These are phyloP conservation scores for Alternaria burnsii DNA, from an alignment of 2,329 filamentous ascomycete species.

Conservation along the genomic window DNA sequence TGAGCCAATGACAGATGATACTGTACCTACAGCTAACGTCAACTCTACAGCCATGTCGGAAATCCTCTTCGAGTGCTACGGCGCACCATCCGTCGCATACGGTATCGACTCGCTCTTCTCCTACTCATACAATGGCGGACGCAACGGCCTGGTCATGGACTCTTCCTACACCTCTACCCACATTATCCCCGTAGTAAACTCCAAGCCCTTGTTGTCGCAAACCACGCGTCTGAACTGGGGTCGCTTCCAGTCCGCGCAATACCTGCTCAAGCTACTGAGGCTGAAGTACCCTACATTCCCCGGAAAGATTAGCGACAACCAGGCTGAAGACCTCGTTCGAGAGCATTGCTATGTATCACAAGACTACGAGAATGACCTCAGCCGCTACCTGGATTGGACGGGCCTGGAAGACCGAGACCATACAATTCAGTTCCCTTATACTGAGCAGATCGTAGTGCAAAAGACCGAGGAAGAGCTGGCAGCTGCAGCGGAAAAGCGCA, in stretches of 20 bases:
- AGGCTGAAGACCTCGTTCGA: conserved; percentile 85
- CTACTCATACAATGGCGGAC: conserved; percentile 89
- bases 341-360: conserved; percentile 90
- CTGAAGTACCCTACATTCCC: conserved; percentile 93
- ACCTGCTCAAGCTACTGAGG: conserved; percentile 85
- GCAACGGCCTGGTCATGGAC: conserved; percentile 86
- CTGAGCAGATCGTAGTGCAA: conserved; percentile 86
- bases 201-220: conserved; percentile 83
- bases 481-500: conserved; percentile 88
- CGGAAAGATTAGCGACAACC: conserved; percentile 82
- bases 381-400: conserved; percentile 84
- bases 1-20: conserved; percentile 20
- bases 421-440: conserved; percentile 91
- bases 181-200: conserved; percentile 89
- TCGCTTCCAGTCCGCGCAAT: conserved; percentile 87
- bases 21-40: conserved; percentile 33
- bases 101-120: conserved; percentile 98
- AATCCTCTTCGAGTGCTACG: conserved; percentile 95
- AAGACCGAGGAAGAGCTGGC: conserved; percentile 96
- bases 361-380: conserved; percentile 82
- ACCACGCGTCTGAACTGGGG: conserved; percentile 95
- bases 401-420: conserved; percentile 88
- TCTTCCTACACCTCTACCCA: conserved; percentile 95
- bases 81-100: conserved; percentile 86
- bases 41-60: conserved; percentile 83